Evolutionary conservation across 106 monocot genomes (phyloP), one percentile per base, ranked within the genome.

Genomic region (Dioscorea alata): DNA sequence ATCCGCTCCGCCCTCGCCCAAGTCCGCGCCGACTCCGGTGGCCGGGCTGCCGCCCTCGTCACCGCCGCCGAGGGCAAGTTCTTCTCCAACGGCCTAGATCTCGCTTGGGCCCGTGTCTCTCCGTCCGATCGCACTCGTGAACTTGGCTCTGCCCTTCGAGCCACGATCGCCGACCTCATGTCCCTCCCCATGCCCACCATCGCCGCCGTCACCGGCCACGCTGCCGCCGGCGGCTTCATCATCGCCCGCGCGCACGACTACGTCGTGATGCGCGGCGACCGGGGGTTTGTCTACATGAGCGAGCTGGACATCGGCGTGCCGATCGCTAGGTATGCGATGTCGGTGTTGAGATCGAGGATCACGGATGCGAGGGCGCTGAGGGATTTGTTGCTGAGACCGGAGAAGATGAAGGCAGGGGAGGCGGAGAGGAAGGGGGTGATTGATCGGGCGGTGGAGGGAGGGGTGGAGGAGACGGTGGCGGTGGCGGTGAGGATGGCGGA

Each of bases 61-160:
- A 86, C 83, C 60, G 63, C 65, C 33, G 88, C 83, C 24, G 76
- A 95, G 60, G 95, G 95, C n/a, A 81, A 82, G 23, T 95, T 82
- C 86, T 95, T 95, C 78, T 91, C 88, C 69, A 93, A 93, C 72
- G 92, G 88, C 42, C 79, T 89, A 65, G 89, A 93, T 69, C 86
- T 81, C 21, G 70, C 71, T 23, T 89, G 88, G 92, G 83, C 83
- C 61, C 33, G 28, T 9, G 21, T 73, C 59, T 75, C 76, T 33
- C 73, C 88, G 28, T 1, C 58, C 54, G 67, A 52, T 25, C 73
- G 78, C 13, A 63, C 56, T 54, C 12, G 7, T 28, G 19, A 34
- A 65, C 67, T 88, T 86, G 67, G 51, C 53, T 68, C 76, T 33
- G 69, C 51, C 65, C 65, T 83, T 63, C 8, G 32, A 2, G 67